Conservation (phyloP, 2,329 filamentous ascomycete species). For the Coniochaeta hoffmannii region DNA sequence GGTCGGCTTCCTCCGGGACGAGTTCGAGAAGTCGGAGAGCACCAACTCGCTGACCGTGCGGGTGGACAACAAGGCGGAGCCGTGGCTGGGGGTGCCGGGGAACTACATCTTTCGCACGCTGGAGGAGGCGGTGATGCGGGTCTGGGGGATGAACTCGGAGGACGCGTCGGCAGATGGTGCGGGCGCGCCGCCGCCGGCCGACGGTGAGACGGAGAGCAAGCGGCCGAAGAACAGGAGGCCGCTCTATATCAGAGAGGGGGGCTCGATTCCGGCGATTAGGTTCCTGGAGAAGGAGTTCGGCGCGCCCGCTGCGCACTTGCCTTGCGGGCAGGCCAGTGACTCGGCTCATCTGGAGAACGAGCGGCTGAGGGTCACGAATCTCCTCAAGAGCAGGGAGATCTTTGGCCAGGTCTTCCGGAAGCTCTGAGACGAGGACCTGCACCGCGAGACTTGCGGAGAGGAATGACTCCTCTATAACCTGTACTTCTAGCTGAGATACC, state of each 20-base stretch:
- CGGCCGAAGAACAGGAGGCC: constrained; percentile 49
- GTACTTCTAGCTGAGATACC: not conserved
- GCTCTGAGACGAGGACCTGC: too few relatives aligned
- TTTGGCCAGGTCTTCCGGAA: constrained; percentile 78
- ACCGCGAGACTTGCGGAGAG: too few relatives aligned
- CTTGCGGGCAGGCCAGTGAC: constrained; percentile 91
- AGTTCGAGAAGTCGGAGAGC: constrained; percentile 69
- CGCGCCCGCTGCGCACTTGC: constrained; percentile 85
- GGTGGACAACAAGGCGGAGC: constrained; percentile 90
- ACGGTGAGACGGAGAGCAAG: constrained; percentile 9
- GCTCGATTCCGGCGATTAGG: constrained; percentile 87
- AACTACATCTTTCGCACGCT: constrained; percentile 89
- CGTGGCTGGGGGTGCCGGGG: constrained; percentile 87
- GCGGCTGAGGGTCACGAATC: constrained; percentile 76
- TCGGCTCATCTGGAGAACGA: constrained; percentile 94
- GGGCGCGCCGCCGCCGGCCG: not conserved
- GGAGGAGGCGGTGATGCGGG: constrained; percentile 74
- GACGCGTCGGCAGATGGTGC: constrained; percentile 12
- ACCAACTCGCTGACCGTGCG: constrained; percentile 74
- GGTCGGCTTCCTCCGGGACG: constrained; percentile 56
- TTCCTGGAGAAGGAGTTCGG: constrained; percentile 92
- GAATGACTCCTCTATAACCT: not conserved
- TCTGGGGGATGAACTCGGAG: constrained; percentile 59
- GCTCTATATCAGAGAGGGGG: constrained; percentile 91
- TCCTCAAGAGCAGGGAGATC: constrained; percentile 88